Conservation (phyloP, 139 green algal genomes). For the Axilococcus clingmanii region DNA sequence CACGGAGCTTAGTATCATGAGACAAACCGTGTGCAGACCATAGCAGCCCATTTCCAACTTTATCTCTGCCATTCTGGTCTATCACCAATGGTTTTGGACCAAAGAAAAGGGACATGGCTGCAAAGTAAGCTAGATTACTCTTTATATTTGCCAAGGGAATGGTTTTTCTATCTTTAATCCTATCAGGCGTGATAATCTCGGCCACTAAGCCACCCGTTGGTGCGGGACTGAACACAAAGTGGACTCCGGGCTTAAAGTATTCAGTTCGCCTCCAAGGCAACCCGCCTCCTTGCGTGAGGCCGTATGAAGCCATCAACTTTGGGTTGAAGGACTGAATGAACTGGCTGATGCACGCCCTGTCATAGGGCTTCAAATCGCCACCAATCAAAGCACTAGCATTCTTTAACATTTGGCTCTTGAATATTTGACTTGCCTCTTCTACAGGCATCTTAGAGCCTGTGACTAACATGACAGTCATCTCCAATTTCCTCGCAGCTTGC, state of each 20-base stretch:
- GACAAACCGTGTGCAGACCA: slow-evolving; percentile 15
- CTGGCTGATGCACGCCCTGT: no score
- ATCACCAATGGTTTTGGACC: slow-evolving; percentile 5
- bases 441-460: slow-evolving; percentile 7
- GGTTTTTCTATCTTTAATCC: slow-evolving; percentile 7
- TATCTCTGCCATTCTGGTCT: slow-evolving; percentile 6
- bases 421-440: background rate
- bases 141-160: slow-evolving; percentile 3
- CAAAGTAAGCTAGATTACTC: slow-evolving; percentile 5
- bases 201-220: slow-evolving; percentile 2
- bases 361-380: background rate
- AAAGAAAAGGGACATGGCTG: slow-evolving; percentile 21
- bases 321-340: no score
- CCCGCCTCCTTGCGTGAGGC: no score
- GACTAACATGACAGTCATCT: slow-evolving; percentile 24
- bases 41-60: slow-evolving; percentile 10
- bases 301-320: no score
- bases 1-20: slow-evolving; percentile 1
- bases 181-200: slow-evolving; percentile 22
- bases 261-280: no score
- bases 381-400: background rate
- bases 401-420: background rate
- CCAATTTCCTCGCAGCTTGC: slow-evolving; percentile 10
- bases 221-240: slow-evolving; percentile 15
- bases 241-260: slow-evolving; percentile 11